phyloP scores from a whole-genome alignment of 768 basidiomycete species.

The Chiua virens region DNA sequence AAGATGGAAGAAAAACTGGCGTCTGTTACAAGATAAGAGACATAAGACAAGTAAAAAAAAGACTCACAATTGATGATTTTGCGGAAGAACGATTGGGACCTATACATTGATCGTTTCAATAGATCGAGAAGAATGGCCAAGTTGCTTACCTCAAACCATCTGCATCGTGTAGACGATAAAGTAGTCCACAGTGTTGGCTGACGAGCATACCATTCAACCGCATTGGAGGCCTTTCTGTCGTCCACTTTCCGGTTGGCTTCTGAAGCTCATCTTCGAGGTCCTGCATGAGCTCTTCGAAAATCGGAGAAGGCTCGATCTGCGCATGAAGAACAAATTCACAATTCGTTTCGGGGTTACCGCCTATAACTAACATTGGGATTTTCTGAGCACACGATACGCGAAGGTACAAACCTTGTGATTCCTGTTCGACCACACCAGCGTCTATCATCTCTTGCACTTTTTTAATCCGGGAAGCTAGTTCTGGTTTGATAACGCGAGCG shows the following conservation, averaged over 20 bases:
- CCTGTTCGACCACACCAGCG: conserved; percentile 59
- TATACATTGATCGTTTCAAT: conserved; percentile 17
- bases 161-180: conserved; percentile 64
- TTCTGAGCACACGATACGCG: background rate
- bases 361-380: conserved; percentile 29
- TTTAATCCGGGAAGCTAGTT: conserved; percentile 56
- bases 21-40: conserved; percentile 45
- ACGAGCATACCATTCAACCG: conserved; percentile 64
- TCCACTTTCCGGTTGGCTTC: conserved; percentile 70
- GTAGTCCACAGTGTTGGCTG: conserved; percentile 78
- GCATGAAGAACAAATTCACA: conserved; percentile 70
- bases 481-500: conserved; percentile 54
- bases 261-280: conserved; percentile 76
- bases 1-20: conserved; percentile 66
- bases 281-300: conserved; percentile 57
- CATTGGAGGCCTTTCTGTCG: conserved; percentile 54
- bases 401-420: conserved; percentile 35
- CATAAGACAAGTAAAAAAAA: background rate
- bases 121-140: background rate
- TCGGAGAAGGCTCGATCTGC: conserved; percentile 55
- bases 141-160: conserved; percentile 63
- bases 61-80: conserved; percentile 67
- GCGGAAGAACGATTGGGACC: conserved; percentile 65
- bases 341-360: conserved; percentile 43
- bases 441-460: conserved; percentile 65